A percentile compares a stretch with the other conserved stretches of the same genome.
These are phyloP conservation scores for Gomphus bonarii DNA, from an alignment of 1,284 basidiomycete genomes.

Conservation along the genomic window DNA sequence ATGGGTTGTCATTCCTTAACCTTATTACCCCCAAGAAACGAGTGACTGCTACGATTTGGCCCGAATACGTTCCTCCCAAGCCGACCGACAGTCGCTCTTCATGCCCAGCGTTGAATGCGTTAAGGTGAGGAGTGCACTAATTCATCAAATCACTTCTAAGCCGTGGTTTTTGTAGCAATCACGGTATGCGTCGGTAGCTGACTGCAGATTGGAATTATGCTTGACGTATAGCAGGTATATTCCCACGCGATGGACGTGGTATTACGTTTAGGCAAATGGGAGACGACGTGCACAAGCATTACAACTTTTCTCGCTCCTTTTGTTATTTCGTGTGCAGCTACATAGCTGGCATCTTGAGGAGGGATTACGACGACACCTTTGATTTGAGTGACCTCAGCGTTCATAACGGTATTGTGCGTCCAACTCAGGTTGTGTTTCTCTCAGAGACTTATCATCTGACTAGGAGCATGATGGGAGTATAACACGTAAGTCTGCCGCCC, in stretches of 20 bases:
- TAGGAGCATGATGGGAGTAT: conserved; percentile 65
- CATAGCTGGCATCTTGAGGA: conserved; percentile 45
- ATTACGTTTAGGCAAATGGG: conserved; percentile 55
- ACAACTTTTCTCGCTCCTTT: conserved; percentile 61
- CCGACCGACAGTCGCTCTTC: conserved; percentile 41
- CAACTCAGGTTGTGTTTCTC: background rate
- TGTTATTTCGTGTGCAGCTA: conserved; percentile 51
- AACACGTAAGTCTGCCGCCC: conserved; percentile 32
- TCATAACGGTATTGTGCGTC: conserved; percentile 51
- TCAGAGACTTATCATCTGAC: background rate
- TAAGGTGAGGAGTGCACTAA: conserved; percentile 30
- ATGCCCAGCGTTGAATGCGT: conserved; percentile 63
- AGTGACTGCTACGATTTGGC: conserved; percentile 41
- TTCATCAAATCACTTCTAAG: too few species aligned
- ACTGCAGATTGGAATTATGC: background rate
- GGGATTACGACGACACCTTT: conserved; percentile 47
- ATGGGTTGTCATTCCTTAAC: conserved; percentile 33
- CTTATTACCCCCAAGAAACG: conserved; percentile 38
- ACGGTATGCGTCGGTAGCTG: conserved; percentile 18
- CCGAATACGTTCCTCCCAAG: conserved; percentile 44
- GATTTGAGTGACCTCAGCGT: conserved; percentile 53
- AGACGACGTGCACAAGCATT: conserved; percentile 37
- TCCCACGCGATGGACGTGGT: conserved; percentile 53
- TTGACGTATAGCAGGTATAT: conserved; percentile 38
- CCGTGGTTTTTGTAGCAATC: background rate